Base-by-base conservation (phyloP, 2,329 filamentous ascomycete genomes). In the Corynespora cassiicola region DNA sequence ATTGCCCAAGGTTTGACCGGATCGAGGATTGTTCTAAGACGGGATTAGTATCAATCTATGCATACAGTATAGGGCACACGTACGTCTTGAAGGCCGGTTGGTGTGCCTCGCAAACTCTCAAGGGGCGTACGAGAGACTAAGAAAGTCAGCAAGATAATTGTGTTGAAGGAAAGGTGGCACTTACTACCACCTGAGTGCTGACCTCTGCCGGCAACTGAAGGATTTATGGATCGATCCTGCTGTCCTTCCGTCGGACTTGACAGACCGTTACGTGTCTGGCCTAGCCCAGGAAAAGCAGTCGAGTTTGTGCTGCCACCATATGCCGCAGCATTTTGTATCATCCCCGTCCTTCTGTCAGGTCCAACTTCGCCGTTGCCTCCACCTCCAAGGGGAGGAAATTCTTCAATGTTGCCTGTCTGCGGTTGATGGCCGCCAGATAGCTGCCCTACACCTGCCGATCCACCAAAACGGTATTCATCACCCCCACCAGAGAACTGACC, bases 331-430 rank as follows among this genome's bases (percentile, higher is more conserved):
- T 66, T 73, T 51, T 79, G 77, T 58, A 78, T 74, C 60, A 79
- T 54, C 17, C 74, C 75, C 19, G 68, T 72, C 52, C 75, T 67
- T 42, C 75, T 66, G 51, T 79, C 75, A 39, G 75, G 74, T 15
- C 69, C 72, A 39, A 75, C 63, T n/a, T 81, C 78, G 30, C 74
- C 70, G n/a, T n/a, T n/a, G 14, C 69, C 64, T 37, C 75, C 76
- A 31, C 78, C 75, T 35, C 78, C 76, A 31, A 84, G 63, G n/a
- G 81, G 79, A 42, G 80, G 79, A 42, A 83, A 84, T 36, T 83
- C 80, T 11, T 83, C 79, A 31, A 80, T 79, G 51, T 76, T 80
- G 47, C 75, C 75, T 17, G 78, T 73, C 49, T 79, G 77, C 26
- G 77, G 76, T 45, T 81, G 78, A 24, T 65, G 66, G 25, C 70